Base-by-base conservation (phyloP, 371 early-diverging fungal species). In the Lichtheimia ramosa region DNA sequence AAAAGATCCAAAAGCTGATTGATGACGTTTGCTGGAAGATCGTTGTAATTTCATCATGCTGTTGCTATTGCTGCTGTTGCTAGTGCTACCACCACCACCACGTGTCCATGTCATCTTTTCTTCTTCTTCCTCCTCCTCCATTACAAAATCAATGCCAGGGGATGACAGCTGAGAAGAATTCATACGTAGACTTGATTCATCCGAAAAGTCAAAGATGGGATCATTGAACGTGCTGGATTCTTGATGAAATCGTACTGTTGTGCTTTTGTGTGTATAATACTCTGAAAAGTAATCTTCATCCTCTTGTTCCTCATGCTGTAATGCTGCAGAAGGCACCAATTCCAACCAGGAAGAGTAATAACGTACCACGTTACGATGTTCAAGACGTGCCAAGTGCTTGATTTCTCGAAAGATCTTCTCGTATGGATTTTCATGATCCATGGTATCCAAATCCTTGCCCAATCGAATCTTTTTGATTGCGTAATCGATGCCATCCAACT, bases 321-420 rank as follows among this genome's bases (percentile, higher is more conserved):
- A 62, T 10, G 66, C 73, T 28, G 73, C 81, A 3, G 41, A 40
- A 3, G 28, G 21, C 3, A 54, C 48, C 63, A 86, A 83, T 73
- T 97, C 97, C 8, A 97, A 69, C 98, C 98, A 97, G 25, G 93
- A 91, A n/a, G 89, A 82, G 65, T 92, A 93, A 70, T 97, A 97
- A 7, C 98, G 81, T 39, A 96, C 90, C 27, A 97, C 92, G 62
- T 96, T 95, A 24, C 82, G 85, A 72, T 97, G 97, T 59, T 92
- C 84, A 42, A 97, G 69, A 14, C 91, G 76, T 3, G 98, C 94
- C 50, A 95, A 82, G 39, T 89, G 86, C 65, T 94, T 96, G 54
- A 95, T 94, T 71, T 97, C 98, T 6, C 96, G 81, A 60, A 96
- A 82, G 20, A 92, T 92, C 76, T 92, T 90, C 48, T 87, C 87